Base-by-base conservation (phyloP, 768 basidiomycete species). In the Hemileccinum rubropunctum region DNA sequence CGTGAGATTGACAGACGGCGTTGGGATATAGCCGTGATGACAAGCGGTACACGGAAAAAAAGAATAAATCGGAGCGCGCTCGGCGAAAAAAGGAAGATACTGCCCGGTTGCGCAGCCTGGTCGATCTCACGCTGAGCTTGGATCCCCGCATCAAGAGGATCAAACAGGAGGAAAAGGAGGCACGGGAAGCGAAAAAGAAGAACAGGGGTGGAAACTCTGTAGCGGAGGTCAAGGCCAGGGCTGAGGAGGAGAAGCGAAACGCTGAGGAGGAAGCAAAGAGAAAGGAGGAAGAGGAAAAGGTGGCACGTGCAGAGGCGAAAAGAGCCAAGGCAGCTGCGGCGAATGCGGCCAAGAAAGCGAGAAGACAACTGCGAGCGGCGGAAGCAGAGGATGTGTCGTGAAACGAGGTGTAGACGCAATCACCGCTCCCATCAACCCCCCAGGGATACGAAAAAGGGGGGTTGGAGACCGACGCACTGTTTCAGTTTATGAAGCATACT, bases 11-110 rank as follows among this genome's bases (percentile, higher is more conserved):
- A 59, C 55, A 7, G 30, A 43, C 35, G 33, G 45, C 12, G 3
- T 37, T 47, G 42, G 26, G 37, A 51, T 51, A 15, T 58, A 95
- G 92, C 65, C 95, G 95, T 50, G 95, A 98, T 69, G 95, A 99
- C 70, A 98, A 98, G 73, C 88, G 95, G 27, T 97, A 95, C 74
- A 94, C 92, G 15, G 95, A 98, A 74, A 98, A 98, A 79, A 99
- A 99, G 80, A 99, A 99, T 83, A 98, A 97, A 72, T 73, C 90
- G 6, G 95, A 99, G 73, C 93, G 95, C 30, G 91, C 93, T 12
- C 81, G 93, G 50, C 78, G 91, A 67, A 99, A 99, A 78, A 97
- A 97, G 78, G 95, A 97, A 59, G 95, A 99, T 71, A 98, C 82
- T 39, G 87, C 92, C 12, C 88, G 94, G 60, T 70, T 98, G 26